Evolutionary conservation across 306 rosid species (phyloP).

Genomic region (apple (Malus domestica)): DNA sequence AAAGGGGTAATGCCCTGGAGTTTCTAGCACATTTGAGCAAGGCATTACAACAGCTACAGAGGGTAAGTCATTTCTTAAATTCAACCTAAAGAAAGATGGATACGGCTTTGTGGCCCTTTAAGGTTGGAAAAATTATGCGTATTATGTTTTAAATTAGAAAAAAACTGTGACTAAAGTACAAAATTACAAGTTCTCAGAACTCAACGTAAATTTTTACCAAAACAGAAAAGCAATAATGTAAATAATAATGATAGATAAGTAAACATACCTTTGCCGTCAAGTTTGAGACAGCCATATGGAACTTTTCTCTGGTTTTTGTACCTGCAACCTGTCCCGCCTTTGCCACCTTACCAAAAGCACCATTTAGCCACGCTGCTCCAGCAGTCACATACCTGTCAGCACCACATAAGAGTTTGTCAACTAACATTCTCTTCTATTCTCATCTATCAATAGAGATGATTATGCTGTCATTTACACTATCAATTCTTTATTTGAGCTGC

Average conservation of each 20-base stretch:
- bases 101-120: neutral
- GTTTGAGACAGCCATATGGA: slow-evolving; percentile 75
- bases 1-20: neutral
- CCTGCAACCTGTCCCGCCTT: slow-evolving; percentile 84
- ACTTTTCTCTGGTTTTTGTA: slow-evolving; percentile 83
- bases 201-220: no score
- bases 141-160: neutral
- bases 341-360: slow-evolving; percentile 82
- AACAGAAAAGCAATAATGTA: neutral
- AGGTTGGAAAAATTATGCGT: neutral
- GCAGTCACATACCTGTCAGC: slow-evolving; percentile 69
- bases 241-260: neutral
- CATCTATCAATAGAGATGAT: neutral
- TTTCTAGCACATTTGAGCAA: neutral
- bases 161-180: neutral
- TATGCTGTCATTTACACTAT: neutral
- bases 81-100: neutral
- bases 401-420: neutral
- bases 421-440: neutral
- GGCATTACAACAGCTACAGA: neutral
- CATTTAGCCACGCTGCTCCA: slow-evolving; percentile 83
- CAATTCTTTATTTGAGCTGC: no score
- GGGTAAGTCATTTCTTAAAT: neutral
- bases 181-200: neutral
- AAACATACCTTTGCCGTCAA: slow-evolving; percentile 63